Evolutionary conservation across 2,329 filamentous ascomycete species (phyloP).

Genomic region (Remersonia thermophila): DNA sequence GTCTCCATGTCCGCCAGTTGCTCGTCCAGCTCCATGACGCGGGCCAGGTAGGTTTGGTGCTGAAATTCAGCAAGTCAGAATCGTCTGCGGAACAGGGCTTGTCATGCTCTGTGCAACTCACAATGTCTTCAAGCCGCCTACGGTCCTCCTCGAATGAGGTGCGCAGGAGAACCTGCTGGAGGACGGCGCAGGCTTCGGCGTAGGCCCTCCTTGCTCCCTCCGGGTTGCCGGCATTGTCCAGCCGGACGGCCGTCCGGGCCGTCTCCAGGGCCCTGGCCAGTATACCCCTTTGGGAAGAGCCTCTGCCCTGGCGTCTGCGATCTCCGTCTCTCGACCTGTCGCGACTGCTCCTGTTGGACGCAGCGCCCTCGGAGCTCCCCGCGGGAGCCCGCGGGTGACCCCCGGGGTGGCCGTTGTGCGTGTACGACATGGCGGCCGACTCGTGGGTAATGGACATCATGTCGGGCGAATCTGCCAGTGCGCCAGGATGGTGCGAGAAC

Average conservation of each 20-base stretch:
- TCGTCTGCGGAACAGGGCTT: no score
- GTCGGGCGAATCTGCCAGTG: constrained; percentile 14
- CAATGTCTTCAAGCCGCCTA: constrained; percentile 84
- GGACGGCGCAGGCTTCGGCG: constrained; percentile 73
- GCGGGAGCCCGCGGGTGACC: constrained; percentile 34
- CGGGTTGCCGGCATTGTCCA: constrained; percentile 93
- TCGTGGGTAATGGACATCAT: constrained; percentile 6
- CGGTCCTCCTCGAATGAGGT: constrained; percentile 79
- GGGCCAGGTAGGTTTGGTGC: constrained; percentile 80
- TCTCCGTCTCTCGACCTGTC: constrained; percentile 5
- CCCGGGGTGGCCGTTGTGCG: constrained; percentile 22
- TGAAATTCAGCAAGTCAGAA: no score
- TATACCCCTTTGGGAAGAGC: constrained; percentile 84
- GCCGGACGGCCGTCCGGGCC: constrained; percentile 85
- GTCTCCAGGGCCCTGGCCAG: constrained; percentile 90
- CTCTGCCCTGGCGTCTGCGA: constrained; percentile 26
- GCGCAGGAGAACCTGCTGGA: constrained; percentile 77
- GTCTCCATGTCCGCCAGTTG: constrained; percentile 45
- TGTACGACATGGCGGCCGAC: constrained; percentile 22
- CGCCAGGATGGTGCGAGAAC: constrained; percentile 10
- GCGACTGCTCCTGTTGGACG: constrained; percentile 22
- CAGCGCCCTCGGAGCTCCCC: constrained; percentile 31
- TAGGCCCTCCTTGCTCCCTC: constrained; percentile 86
- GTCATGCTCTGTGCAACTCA: constrained; percentile 39
- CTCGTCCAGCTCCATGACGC: constrained; percentile 75